Evolutionary conservation across 225 moss, liverwort and hornwort species (phyloP), one percentile per base, ranked within the genome.

Genomic region (Physcomitrellopsis africana): DNA sequence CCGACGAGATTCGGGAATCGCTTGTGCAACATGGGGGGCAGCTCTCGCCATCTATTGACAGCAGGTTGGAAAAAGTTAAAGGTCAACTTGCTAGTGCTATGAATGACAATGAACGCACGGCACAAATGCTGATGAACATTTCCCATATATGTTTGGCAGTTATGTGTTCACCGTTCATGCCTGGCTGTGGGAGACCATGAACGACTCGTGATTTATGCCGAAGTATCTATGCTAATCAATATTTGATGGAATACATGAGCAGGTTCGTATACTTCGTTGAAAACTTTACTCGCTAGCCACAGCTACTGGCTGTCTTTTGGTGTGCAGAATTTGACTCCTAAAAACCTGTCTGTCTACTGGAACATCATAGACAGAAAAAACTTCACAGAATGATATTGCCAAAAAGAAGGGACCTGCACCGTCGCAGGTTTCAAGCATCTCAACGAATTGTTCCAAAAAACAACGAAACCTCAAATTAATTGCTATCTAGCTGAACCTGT

Each of bases 1-100:
- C 96, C 96, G 66, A 96, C 96, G 23, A 96, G 89, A 83, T 96
- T 96, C 32, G 96, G 96, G 57, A 96, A 96, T 44, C 96, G 86
- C 84, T 96, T 96, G 89, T 96, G 96, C 79, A 96, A 66, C 96
- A 96, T 96, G 72, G 96, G 94, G 48, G 96, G 96, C 70, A 96
- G 84, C 82, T 96, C 96, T 77, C 96, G 85, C 96, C 96, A 96
- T 80, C 89, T 89, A 89, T n/a, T 61, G 67, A 24, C 73, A 76
- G 22, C 53, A 69, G 55, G 68, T 41, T 80, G 32, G 24, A 37
- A 41, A 58, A 68, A 45, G 17, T 68, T 73, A 52, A 24, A 83
- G 69, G 26, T 46, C 52, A 62, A 24, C 24, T 24, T 24, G 24
- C 24, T 24, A 24, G 24, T 26, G 53, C 56, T 15, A 60, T 76